Conservation (phyloP, 2,329 filamentous ascomycete species). For the Kalaharituber pfeilii region DNA sequence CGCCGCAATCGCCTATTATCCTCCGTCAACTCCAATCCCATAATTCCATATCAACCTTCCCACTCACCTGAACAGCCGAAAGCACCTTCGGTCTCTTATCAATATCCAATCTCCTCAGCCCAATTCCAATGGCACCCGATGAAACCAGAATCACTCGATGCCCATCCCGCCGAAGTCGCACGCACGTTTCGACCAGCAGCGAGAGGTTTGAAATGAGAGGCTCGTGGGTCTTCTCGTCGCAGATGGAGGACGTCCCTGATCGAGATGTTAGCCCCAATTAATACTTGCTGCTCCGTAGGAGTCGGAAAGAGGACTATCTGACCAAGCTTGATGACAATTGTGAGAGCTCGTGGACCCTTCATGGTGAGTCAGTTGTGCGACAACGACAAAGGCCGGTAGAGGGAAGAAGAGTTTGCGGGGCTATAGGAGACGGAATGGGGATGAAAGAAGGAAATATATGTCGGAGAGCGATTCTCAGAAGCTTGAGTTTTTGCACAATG, state of each 20-base stretch:
- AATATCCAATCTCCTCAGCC: slow-evolving; percentile 74
- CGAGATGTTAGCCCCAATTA: slow-evolving; percentile 2
- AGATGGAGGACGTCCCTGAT: slow-evolving; percentile 92
- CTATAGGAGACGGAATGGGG: too few relatives aligned
- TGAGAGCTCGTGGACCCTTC: slow-evolving; percentile 46
- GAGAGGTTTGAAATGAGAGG: slow-evolving; percentile 80
- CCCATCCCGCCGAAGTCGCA: slow-evolving; percentile 72
- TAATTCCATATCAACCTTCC: neutral
- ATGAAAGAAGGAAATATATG: too few relatives aligned
- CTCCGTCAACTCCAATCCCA: slow-evolving; percentile 6
- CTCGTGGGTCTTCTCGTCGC: slow-evolving; percentile 88
- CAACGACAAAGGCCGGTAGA: too few relatives aligned
- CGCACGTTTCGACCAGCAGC: slow-evolving; percentile 84
- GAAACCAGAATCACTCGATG: slow-evolving; percentile 93
- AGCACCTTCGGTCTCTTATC: slow-evolving; percentile 78
- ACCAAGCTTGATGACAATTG: slow-evolving; percentile 80
- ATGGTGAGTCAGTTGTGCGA: too few relatives aligned
- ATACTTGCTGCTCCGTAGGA: neutral
- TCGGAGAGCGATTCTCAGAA: too few relatives aligned
- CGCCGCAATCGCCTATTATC: slow-evolving; percentile 61
- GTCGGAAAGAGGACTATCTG: slow-evolving; percentile 24
- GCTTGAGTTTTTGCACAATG: too few relatives aligned
- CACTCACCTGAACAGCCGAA: slow-evolving; percentile 57
- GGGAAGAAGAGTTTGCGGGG: too few relatives aligned
- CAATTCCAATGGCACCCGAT: slow-evolving; percentile 90